A percentile compares a stretch with the other conserved stretches of the same genome.
These are phyloP conservation scores for Blastobotrys parvus DNA, from an alignment of 805 yeast species.

Conservation along the genomic window DNA sequence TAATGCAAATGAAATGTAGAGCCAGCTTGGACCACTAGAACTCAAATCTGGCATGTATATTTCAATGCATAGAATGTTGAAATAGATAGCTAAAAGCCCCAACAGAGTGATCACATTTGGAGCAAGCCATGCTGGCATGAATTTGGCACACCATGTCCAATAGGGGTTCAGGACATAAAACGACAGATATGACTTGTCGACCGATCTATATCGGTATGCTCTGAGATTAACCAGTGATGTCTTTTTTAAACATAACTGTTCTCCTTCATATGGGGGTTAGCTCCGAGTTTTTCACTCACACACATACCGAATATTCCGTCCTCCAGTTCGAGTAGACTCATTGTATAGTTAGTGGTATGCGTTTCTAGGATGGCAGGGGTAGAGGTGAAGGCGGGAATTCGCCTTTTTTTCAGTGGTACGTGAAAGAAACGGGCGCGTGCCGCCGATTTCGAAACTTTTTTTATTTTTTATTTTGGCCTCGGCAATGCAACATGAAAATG, in stretches of 20 bases:
- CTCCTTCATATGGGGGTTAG: not conserved
- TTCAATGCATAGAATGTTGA: conserved; percentile 54
- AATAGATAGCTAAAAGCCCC: conserved; percentile 64
- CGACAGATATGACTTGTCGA: conserved; percentile 76
- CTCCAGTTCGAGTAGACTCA: conserved; percentile 7
- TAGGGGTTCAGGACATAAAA: conserved; percentile 72
- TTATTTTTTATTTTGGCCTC: not conserved
- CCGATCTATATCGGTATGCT: conserved; percentile 31
- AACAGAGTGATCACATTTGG: conserved; percentile 84
- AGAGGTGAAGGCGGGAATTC: no score
- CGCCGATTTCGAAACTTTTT: not conserved
- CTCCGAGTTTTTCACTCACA: not conserved
- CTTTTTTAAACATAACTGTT: conserved; percentile 9
- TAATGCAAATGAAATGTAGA: conserved; percentile 67
- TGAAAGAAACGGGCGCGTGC: not conserved
- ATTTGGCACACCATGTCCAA: conserved; percentile 70
- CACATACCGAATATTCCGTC: conserved; percentile 9
- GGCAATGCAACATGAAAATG: conserved; percentile 8
- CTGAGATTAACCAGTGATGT: conserved; percentile 19
- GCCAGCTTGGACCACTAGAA: conserved; percentile 60
- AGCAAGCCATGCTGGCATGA: conserved; percentile 88
- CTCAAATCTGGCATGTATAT: conserved; percentile 65
- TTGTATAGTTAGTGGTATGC: not conserved
- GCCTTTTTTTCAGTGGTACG: no score
- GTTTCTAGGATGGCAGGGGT: no score